phyloP scores from a whole-genome alignment of 2,329 filamentous ascomycete genomes.

The Acrodontium crateriforme region DNA sequence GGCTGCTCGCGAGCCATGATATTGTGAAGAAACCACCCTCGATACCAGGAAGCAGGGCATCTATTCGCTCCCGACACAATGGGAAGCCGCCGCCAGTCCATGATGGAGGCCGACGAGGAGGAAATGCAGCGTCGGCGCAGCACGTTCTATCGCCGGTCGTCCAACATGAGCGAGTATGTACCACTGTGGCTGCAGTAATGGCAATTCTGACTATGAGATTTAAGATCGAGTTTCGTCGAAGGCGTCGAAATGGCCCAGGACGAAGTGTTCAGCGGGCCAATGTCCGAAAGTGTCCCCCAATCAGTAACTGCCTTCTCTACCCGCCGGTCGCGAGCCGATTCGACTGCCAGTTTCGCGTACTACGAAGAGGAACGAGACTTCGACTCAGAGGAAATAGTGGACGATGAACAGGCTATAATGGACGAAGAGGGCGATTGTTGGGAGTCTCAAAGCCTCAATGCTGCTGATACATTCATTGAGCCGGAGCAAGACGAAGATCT shows the following conservation, averaged over 20 bases:
- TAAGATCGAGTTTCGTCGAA: constrained; percentile 49
- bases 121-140: constrained; percentile 12
- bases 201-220: neutral
- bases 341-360: constrained; percentile 77
- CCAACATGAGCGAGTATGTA: constrained; percentile 52
- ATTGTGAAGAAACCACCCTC: no score
- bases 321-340: constrained; percentile 66
- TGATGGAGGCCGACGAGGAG: constrained; percentile 9
- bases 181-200: neutral
- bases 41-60: neutral
- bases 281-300: constrained; percentile 90
- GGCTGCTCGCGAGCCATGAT: no score
- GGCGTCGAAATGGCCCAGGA: constrained; percentile 99
- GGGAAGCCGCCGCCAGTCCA: no score
- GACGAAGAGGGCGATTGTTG: constrained; percentile 31
- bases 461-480: constrained; percentile 19
- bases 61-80: constrained; percentile 2
- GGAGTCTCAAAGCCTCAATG: constrained; percentile 27
- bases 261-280: constrained; percentile 84
- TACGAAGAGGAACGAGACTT: constrained; percentile 59
- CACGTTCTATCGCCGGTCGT: constrained; percentile 46
- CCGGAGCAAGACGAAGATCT: constrained; percentile 19
- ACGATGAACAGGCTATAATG: constrained; percentile 31
- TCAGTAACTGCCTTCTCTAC: constrained; percentile 87
- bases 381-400: constrained; percentile 6